Evolutionary conservation across 768 basidiomycete species (phyloP).

Genomic region (Lentinus tigrinus): DNA sequence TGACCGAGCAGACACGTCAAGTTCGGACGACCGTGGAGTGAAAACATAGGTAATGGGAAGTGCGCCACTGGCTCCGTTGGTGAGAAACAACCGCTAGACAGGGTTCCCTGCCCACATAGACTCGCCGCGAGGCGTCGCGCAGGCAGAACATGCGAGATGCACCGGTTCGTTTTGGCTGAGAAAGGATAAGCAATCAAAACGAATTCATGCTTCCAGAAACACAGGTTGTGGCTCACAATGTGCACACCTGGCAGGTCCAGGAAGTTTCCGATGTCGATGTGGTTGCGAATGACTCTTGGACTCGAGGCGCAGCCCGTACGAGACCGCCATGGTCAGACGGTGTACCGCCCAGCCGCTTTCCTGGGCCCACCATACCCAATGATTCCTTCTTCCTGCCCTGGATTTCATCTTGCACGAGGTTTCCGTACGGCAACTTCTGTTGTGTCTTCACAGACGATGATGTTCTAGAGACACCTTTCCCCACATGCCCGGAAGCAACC

Average conservation of each 20-base stretch:
- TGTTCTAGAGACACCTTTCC: too few species aligned
- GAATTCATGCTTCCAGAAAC: neutral
- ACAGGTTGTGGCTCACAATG: constrained; percentile 47
- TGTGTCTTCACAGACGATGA: neutral
- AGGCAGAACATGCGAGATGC: constrained; percentile 63
- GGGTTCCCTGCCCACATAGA: constrained; percentile 16
- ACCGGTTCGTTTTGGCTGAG: constrained; percentile 48
- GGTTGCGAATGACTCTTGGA: neutral
- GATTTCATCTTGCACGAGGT: constrained; percentile 37
- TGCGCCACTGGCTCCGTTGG: neutral
- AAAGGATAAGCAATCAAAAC: constrained; percentile 4
- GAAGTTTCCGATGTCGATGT: neutral
- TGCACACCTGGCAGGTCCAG: constrained; percentile 64
- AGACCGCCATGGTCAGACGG: neutral
- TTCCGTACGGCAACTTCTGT: constrained; percentile 17
- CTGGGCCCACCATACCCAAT: constrained; percentile 37
- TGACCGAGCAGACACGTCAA: too few species aligned
- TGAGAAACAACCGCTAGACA: neutral
- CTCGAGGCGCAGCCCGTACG: neutral
- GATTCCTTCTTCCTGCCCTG: constrained; percentile 44
- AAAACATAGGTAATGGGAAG: too few species aligned
- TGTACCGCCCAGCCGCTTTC: constrained; percentile 16
- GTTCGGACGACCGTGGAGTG: too few species aligned
- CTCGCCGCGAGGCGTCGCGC: constrained; percentile 53
- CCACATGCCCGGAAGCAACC: neutral